Conservation (phyloP, 2,329 filamentous ascomycete species). For the Xylaria sp. region DNA sequence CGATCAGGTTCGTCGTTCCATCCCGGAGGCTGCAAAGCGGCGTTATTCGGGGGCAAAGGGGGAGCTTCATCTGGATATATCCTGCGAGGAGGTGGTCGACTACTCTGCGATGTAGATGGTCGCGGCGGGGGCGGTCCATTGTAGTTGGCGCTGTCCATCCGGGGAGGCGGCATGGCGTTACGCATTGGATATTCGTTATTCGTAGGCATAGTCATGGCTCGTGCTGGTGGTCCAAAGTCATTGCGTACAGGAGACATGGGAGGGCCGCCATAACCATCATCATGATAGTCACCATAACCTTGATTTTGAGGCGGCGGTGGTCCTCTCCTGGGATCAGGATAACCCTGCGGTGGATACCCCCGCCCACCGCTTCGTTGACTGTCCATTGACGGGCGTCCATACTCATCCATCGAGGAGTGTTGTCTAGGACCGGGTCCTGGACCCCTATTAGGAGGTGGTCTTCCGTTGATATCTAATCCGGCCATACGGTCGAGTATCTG, state of each 20-base stretch:
- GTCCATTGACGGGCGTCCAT: constrained; percentile 52
- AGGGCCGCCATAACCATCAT: constrained; percentile 52
- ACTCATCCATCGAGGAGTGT: constrained; percentile 52
- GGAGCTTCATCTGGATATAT: constrained; percentile 60
- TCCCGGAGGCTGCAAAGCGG: constrained; percentile 50
- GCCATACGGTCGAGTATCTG: constrained; percentile 57
- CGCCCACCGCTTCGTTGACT: constrained; percentile 48
- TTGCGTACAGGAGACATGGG: constrained; percentile 53
- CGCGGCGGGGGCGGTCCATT: constrained; percentile 61
- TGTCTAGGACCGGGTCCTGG: constrained; percentile 51
- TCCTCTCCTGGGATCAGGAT: constrained; percentile 53
- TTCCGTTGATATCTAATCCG: constrained; percentile 54
- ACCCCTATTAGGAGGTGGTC: constrained; percentile 47
- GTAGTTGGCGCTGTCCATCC: constrained; percentile 60
- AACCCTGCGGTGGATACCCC: constrained; percentile 53
- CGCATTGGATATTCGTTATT: constrained; percentile 55
- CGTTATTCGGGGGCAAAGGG: constrained; percentile 48
- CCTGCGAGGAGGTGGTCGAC: constrained; percentile 64
- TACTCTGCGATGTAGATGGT: constrained; percentile 66
- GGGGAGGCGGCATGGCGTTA: constrained; percentile 50
- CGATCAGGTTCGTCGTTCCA: constrained; percentile 53
- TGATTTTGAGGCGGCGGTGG: constrained; percentile 48
- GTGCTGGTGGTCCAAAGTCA: constrained; percentile 62
- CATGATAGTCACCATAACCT: constrained; percentile 54
- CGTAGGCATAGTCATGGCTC: constrained; percentile 71